Evolutionary conservation across 345 rosid species (phyloP).

Genomic region (Lepidium aucheri): DNA sequence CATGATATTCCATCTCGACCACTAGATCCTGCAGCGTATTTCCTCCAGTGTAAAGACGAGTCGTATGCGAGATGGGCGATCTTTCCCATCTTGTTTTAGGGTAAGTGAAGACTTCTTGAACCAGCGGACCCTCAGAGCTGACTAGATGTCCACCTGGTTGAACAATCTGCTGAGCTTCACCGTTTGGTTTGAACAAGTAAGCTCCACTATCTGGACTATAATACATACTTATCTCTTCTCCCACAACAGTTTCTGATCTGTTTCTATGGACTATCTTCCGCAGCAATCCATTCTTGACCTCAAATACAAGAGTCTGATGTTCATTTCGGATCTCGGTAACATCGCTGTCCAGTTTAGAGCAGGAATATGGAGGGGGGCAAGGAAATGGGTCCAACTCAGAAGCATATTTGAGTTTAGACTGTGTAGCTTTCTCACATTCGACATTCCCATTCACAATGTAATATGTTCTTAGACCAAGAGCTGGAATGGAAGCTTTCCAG

Average conservation of each 20-base stretch:
- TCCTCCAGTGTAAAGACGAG: constrained; percentile 65
- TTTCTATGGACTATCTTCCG: constrained; percentile 43
- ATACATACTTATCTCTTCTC: constrained; percentile 77
- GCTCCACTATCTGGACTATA: constrained; percentile 81
- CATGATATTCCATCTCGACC: constrained; percentile 90
- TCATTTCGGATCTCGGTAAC: constrained; percentile 51
- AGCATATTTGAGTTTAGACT: constrained; percentile 46
- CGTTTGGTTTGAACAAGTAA: constrained; percentile 75
- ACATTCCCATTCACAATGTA: constrained; percentile 69
- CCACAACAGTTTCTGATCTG: constrained; percentile 43
- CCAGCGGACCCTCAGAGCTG: constrained; percentile 61
- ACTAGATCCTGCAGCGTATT: constrained; percentile 46
- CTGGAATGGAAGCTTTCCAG: constrained; percentile 91
- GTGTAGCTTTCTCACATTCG: constrained; percentile 78
- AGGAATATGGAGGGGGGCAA: constrained; percentile 71
- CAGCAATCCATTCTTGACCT: constrained; percentile 56
- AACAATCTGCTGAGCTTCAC: constrained; percentile 64
- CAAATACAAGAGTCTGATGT: constrained; percentile 68
- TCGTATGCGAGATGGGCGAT: constrained; percentile 69
- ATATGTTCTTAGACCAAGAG: constrained; percentile 86
- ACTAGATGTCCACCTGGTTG: constrained; percentile 54
- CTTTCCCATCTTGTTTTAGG: constrained; percentile 66
- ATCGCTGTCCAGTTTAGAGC: constrained; percentile 55
- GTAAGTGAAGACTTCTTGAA: constrained; percentile 79
- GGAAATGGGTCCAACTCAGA: constrained; percentile 42